Conservation (phyloP, 768 basidiomycete genomes). For the Krasilnikovozyma curviuscula region DNA sequence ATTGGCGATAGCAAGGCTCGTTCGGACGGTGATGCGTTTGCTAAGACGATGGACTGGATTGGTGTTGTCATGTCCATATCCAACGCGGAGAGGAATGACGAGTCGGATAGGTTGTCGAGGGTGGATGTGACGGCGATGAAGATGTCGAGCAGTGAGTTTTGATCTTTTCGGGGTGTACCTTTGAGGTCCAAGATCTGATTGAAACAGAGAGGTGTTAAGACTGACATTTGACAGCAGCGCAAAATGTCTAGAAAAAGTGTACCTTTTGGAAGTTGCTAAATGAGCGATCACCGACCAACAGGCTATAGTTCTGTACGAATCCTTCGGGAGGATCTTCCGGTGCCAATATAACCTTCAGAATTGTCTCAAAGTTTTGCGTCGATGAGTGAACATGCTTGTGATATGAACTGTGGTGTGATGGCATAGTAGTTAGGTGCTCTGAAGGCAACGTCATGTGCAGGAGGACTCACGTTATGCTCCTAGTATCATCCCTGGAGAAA, state of each 20-base stretch:
- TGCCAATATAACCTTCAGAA: constrained; percentile 87
- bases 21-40: constrained; percentile 5
- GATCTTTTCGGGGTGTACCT: constrained; percentile 65
- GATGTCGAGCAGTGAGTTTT: constrained; percentile 73
- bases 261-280: constrained; percentile 99
- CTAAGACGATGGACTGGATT: neutral
- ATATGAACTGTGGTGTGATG: constrained; percentile 4
- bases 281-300: constrained; percentile 81
- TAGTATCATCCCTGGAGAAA: constrained; percentile 6
- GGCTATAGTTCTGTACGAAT: constrained; percentile 86
- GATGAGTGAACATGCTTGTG: constrained; percentile 5
- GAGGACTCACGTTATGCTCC: constrained; percentile 2
- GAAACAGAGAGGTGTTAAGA: neutral
- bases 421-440: neutral
- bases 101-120: constrained; percentile 64
- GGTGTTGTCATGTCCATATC: constrained; percentile 67
- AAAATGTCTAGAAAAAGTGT: neutral
- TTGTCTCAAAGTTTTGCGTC: constrained; percentile 62
- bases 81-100: constrained; percentile 77
- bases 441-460: neutral
- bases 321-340: constrained; percentile 86
- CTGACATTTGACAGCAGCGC: neutral
- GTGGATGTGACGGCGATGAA: constrained; percentile 88
- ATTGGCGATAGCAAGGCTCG: constrained; percentile 4
- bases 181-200: constrained; percentile 81